Evolutionary conservation across 176 grass and related monocot species (phyloP), one percentile per base, ranked within the genome.

Genomic region (Hordeum marinum): DNA sequence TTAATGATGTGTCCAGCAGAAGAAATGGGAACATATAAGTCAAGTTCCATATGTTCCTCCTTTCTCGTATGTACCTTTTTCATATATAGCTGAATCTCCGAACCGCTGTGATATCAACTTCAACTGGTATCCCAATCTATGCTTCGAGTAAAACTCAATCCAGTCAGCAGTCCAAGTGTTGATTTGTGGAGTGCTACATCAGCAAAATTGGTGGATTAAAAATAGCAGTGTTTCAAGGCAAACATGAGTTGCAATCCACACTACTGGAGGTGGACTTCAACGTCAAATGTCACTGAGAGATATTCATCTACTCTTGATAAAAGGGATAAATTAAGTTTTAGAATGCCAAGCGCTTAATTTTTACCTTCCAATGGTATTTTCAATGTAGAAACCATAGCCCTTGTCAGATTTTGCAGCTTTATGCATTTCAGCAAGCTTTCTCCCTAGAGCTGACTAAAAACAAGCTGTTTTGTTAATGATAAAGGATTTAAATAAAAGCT

Each of bases 401-500:
- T 91, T 89, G 32, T 89, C 84, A 71, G 92, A 97, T 89, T 89
- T 91, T 45, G 83, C 92, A 37, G 90, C 41, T 83, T 91, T 92
- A 82, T 94, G 90, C 92, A 97, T 97, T 89, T 94, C 90, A 70
- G 90, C 88, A 20, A 97, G 95, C 42, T 85, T 97, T 78, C 90
- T 91, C 55, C 90, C 90, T 48, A 97, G 82, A 78, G 43, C 86
- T 84, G 92, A 94, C 95, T 94, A 88, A 79, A 4, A 42, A 79
- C 23, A 83, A 48, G 41, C 20, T 67, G 18, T n/a, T n/a, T 21
- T 78, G 63, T 89, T 75, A 82, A 85, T 42, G 46, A 77, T 34
- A 20, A 23, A 74, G 21, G 5, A 76, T 32, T 21, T 54, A 67
- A 40, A 37, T 15, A 1, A 24, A 63, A 69, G 42, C 15, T 83